These are phyloP conservation scores for Amanita inopinata DNA, from an alignment of 768 basidiomycete genomes.

Conservation along the genomic window DNA sequence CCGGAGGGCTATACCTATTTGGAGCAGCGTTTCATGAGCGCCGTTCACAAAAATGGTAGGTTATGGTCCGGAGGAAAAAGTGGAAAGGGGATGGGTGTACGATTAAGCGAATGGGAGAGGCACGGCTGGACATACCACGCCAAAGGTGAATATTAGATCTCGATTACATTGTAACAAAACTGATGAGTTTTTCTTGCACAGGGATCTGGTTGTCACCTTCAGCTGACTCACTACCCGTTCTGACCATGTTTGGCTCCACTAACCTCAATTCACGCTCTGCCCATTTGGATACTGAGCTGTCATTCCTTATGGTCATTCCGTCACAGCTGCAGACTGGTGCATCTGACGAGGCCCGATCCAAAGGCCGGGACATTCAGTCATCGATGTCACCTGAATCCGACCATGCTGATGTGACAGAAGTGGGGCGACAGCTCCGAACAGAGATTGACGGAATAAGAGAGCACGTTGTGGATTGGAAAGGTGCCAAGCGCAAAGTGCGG, in stretches of 20 bases:
- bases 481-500: conserved; percentile 46
- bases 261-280: conserved; percentile 90
- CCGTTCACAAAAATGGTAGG: conserved; percentile 40
- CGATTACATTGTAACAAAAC: background rate
- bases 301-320: conserved; percentile 72
- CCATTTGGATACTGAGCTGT: conserved; percentile 85
- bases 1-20: conserved; percentile 91
- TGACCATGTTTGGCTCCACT: conserved; percentile 90
- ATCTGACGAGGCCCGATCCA: background rate
- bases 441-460: conserved; percentile 45
- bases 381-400: background rate
- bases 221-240: conserved; percentile 37
- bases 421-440: conserved; percentile 39
- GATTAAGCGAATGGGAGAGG: conserved; percentile 80
- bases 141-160: conserved; percentile 52
- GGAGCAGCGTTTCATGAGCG: conserved; percentile 75
- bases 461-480: conserved; percentile 50
- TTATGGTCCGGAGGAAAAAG: conserved; percentile 20
- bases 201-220: conserved; percentile 79
- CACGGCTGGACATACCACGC: conserved; percentile 97
- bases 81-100: conserved; percentile 39
- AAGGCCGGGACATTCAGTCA: no score
- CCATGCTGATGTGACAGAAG: conserved; percentile 14
- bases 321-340: conserved; percentile 23
- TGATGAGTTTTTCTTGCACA: conserved; percentile 19